phyloP scores from a whole-genome alignment of 768 basidiomycete species.

The Collybiopsis confluens region DNA sequence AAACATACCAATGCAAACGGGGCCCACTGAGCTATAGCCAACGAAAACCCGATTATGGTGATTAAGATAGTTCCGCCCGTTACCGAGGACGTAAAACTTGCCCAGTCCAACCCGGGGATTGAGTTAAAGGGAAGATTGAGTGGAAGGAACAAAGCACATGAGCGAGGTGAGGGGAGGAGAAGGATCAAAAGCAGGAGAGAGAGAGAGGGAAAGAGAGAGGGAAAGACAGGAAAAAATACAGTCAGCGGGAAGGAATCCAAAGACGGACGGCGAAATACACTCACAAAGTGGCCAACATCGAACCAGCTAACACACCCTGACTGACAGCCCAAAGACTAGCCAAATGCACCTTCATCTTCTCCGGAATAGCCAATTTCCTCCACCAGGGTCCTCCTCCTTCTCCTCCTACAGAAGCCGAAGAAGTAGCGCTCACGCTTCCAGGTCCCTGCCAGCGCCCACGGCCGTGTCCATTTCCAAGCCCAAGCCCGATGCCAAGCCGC shows the following conservation, averaged over 20 bases:
- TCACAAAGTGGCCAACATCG: slow-evolving; percentile 84
- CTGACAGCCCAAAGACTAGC: slow-evolving; percentile 75
- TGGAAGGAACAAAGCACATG: too few species aligned
- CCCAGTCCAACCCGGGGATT: too few species aligned
- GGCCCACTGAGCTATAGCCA: slow-evolving; percentile 91
- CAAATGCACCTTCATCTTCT: slow-evolving; percentile 53
- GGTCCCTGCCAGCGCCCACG: too few species aligned
- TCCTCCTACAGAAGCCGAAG: too few species aligned
- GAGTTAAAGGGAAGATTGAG: slow-evolving; percentile 10
- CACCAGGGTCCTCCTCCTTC: slow-evolving; percentile 13
- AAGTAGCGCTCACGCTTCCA: too few species aligned
- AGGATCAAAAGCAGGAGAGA: too few species aligned
- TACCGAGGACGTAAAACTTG: slow-evolving; percentile 74
- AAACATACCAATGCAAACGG: slow-evolving; percentile 79
- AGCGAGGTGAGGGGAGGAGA: too few species aligned
- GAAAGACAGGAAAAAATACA: too few species aligned
- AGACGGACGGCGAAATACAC: too few species aligned
- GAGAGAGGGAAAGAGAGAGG: too few species aligned
- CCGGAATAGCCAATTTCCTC: slow-evolving; percentile 28
- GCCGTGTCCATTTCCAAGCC: background rate
- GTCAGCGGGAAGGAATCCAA: too few species aligned
- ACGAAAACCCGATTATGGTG: slow-evolving; percentile 81
- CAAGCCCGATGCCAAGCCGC: background rate
- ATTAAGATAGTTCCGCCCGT: slow-evolving; percentile 71
- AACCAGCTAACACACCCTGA: slow-evolving; percentile 66